These are phyloP conservation scores for Oryza nivara DNA, from an alignment of 176 grass and related monocot genomes.

Conservation along the genomic window DNA sequence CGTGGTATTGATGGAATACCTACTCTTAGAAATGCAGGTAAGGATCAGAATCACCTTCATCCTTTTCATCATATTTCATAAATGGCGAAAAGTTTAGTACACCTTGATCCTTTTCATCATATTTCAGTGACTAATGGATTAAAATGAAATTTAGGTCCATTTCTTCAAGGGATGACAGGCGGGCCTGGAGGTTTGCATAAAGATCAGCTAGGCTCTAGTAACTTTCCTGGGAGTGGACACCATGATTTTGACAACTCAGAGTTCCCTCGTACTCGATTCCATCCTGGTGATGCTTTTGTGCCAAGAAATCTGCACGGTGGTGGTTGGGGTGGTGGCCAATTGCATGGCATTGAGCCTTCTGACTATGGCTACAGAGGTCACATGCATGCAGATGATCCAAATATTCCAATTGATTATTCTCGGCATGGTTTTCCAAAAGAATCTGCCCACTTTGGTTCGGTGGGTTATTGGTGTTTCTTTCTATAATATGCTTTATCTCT, in stretches of 20 bases:
- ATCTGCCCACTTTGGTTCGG: conserved; percentile 45
- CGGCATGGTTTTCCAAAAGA: conserved; percentile 62
- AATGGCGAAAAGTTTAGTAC: conserved; percentile 34
- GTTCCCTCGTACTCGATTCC: conserved; percentile 44
- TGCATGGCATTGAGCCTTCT: conserved; percentile 50
- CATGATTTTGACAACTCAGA: conserved; percentile 53
- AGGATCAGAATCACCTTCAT: conserved; percentile 36
- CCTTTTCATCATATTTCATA: conserved; percentile 27
- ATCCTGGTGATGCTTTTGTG: conserved; percentile 53
- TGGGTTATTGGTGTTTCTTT: conserved; percentile 45
- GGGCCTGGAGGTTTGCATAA: conserved; percentile 40
- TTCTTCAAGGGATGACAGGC: conserved; percentile 53
- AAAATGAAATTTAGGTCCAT: conserved; percentile 47
- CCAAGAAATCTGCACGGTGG: conserved; percentile 18
- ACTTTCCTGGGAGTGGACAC: conserved; percentile 35
- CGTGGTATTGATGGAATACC: conserved; percentile 59
- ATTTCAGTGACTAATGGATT: conserved; percentile 18
- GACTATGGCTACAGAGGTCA: conserved; percentile 45
- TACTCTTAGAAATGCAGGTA: conserved; percentile 61
- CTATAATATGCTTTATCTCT: background rate
- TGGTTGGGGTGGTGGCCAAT: conserved; percentile 27
- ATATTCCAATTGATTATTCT: conserved; percentile 49
- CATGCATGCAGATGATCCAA: conserved; percentile 49
- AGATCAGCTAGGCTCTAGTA: conserved; percentile 54
- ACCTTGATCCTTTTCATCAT: conserved; percentile 31